Evolutionary conservation across 768 basidiomycete genomes (phyloP).

Genomic region (Phanerochaete sordida): DNA sequence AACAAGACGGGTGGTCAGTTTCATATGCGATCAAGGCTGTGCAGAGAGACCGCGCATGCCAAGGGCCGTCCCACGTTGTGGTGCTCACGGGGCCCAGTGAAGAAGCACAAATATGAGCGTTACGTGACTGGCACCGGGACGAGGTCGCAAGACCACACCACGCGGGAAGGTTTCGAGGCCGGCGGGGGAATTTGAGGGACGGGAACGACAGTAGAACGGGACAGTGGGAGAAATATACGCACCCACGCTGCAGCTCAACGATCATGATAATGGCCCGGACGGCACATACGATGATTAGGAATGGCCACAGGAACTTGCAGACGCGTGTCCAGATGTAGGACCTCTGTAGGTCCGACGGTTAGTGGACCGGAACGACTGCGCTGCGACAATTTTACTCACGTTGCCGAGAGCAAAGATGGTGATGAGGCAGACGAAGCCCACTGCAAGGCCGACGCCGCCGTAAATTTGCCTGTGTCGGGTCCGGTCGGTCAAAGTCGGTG

Average conservation of each 20-base stretch:
- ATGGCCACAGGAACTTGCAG: conserved; percentile 66
- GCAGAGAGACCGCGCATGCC: not conserved
- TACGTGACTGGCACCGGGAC: not conserved
- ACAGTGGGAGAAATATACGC: conserved; percentile 29
- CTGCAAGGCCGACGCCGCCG: conserved; percentile 57
- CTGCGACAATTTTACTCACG: conserved; percentile 38
- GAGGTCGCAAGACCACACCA: not conserved
- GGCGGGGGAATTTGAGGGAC: not conserved
- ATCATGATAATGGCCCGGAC: conserved; percentile 71
- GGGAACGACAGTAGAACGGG: conserved; percentile 3
- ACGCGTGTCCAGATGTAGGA: conserved; percentile 69
- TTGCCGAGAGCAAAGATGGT: conserved; percentile 60
- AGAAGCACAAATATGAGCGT: not conserved
- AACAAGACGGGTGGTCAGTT: conserved; percentile 6
- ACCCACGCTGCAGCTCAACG: conserved; percentile 69
- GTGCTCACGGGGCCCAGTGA: not conserved
- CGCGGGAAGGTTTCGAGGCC: not conserved
- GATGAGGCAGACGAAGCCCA: conserved; percentile 49
- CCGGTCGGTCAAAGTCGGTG: not conserved
- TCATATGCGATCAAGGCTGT: not conserved
- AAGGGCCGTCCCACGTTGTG: not conserved
- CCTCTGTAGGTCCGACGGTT: conserved; percentile 37
- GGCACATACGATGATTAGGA: conserved; percentile 60
- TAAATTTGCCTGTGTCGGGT: conserved; percentile 55
- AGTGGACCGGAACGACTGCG: conserved; percentile 9